These are phyloP conservation scores for Naganishia antarctica DNA, from an alignment of 768 basidiomycete genomes.

Conservation along the genomic window DNA sequence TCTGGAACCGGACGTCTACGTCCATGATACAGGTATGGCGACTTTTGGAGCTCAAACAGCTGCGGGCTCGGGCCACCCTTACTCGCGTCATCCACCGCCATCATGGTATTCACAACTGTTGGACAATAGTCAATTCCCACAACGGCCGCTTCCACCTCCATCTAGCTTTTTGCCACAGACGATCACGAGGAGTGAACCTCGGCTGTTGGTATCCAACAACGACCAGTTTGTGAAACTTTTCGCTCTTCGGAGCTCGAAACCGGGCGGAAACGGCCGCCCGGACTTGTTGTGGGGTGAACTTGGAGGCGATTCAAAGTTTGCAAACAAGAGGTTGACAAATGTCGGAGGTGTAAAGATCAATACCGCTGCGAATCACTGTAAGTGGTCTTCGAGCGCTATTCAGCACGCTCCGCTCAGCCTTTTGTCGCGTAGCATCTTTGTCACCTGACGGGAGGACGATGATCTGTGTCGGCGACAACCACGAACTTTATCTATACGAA, in stretches of 20 bases:
- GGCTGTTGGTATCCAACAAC: conserved; percentile 80
- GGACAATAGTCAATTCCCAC: conserved; percentile 10
- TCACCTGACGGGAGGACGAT: conserved; percentile 82
- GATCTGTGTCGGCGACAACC: conserved; percentile 84
- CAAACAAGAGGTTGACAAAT: conserved; percentile 35
- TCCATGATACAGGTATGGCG: background rate
- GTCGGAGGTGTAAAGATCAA: conserved; percentile 42
- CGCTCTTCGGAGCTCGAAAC: conserved; percentile 53
- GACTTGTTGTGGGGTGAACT: background rate
- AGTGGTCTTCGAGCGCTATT: conserved; percentile 20
- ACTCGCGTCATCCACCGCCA: conserved; percentile 6
- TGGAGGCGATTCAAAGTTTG: conserved; percentile 12
- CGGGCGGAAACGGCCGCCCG: background rate
- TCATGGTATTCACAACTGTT: conserved; percentile 2
- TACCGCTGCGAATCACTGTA: conserved; percentile 46
- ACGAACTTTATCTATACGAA: conserved; percentile 74
- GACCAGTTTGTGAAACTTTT: conserved; percentile 76
- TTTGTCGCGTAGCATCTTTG: conserved; percentile 62
- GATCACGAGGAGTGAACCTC: conserved; percentile 57
- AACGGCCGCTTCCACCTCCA: conserved; percentile 21
- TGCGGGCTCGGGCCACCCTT: background rate
- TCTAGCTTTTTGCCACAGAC: conserved; percentile 11
- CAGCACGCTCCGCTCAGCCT: background rate
- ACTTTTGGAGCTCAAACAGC: background rate
- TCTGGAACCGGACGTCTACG: conserved; percentile 6